Evolutionary conservation across 2,329 filamentous ascomycete genomes (phyloP).

Genomic region (Orbilia blumenaviensis): DNA sequence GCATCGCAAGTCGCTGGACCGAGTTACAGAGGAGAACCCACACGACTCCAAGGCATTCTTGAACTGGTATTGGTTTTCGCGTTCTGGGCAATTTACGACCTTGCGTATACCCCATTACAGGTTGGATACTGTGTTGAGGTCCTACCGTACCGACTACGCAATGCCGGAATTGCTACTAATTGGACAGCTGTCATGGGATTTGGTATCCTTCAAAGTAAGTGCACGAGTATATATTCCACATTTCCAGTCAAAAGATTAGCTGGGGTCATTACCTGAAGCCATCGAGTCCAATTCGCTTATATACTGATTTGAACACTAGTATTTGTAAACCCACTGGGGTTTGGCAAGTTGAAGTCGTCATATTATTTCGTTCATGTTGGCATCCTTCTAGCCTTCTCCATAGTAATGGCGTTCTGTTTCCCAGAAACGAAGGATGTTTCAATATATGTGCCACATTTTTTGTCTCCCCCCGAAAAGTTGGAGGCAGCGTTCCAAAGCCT

Average conservation of each 20-base stretch:
- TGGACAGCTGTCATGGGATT: constrained; percentile 13
- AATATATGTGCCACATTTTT: background rate
- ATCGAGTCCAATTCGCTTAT: no score
- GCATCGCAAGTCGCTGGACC: constrained; percentile 65
- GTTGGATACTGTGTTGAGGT: constrained; percentile 70
- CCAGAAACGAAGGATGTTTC: constrained; percentile 8
- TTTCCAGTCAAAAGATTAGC: no score
- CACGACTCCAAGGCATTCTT: constrained; percentile 56
- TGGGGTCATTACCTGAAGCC: no score
- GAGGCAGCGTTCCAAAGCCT: no score
- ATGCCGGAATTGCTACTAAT: constrained; percentile 54
- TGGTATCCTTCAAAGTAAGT: constrained; percentile 16
- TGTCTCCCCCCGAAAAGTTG: no score
- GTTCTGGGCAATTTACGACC: constrained; percentile 70
- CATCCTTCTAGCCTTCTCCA: background rate
- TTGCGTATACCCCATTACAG: constrained; percentile 69
- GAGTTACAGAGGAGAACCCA: constrained; percentile 63
- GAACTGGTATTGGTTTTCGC: constrained; percentile 70
- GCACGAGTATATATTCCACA: no score
- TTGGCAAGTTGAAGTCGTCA: background rate
- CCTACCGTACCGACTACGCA: constrained; percentile 68
- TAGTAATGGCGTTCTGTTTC: constrained; percentile 8
- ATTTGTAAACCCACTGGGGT: background rate
- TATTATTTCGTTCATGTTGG: background rate
- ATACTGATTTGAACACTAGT: background rate